These are phyloP conservation scores for Cladosporium sp. DNA, from an alignment of 2,329 filamentous ascomycete species.

Conservation along the genomic window DNA sequence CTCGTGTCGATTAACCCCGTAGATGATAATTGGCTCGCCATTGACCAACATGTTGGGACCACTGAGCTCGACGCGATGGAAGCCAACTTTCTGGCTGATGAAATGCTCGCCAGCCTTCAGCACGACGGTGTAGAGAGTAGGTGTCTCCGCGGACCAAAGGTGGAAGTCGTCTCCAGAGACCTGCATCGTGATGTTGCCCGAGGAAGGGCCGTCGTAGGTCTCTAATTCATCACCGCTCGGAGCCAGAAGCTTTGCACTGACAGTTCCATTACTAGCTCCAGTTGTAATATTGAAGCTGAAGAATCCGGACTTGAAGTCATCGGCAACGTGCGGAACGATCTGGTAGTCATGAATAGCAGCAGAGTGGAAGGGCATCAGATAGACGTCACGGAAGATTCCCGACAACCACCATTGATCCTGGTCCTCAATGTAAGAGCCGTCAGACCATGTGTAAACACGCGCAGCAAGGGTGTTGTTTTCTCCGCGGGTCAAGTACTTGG, in stretches of 20 bases:
- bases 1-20: constrained; percentile 69
- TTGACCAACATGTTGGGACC: constrained; percentile 63
- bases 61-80: constrained; percentile 63
- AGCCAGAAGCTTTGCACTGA: constrained; percentile 49
- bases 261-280: constrained; percentile 54
- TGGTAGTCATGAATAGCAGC: constrained; percentile 15
- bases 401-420: constrained; percentile 52
- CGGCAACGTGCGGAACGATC: constrained; percentile 18
- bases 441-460: constrained; percentile 68
- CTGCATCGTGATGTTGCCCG: constrained; percentile 18
- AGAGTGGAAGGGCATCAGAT: constrained; percentile 59
- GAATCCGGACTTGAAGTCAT: constrained; percentile 46
- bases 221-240: constrained; percentile 36
- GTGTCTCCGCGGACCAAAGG: constrained; percentile 70
- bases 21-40: constrained; percentile 59
- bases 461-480: constrained; percentile 60
- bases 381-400: constrained; percentile 68
- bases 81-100: constrained; percentile 59
- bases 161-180: constrained; percentile 52
- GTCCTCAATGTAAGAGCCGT: constrained; percentile 69
- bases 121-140: constrained; percentile 60
- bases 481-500: constrained; percentile 48
- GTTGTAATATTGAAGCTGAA: constrained; percentile 61
- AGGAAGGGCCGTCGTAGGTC: constrained; percentile 36
- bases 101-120: constrained; percentile 38